Evolutionary conservation across 2,329 filamentous ascomycete genomes (phyloP), one percentile per base, ranked within the genome.

Genomic region (Metarhizium sp.): DNA sequence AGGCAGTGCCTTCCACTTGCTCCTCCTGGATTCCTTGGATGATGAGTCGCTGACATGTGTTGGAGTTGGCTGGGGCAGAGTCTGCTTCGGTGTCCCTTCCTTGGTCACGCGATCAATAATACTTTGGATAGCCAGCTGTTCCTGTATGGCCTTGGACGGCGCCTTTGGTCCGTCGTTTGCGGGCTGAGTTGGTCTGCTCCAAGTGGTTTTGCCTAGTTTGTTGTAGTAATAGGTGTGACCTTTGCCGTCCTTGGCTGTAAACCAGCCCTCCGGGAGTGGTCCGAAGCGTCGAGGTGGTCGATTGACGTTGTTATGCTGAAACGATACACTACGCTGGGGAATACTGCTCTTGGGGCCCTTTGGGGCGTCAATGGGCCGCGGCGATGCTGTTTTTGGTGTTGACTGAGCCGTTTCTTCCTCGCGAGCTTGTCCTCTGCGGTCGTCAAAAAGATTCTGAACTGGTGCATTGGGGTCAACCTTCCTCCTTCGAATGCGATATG

Each of bases 401-500:
- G 68, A 61, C 52, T 71, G 72, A 7, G 62, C 57, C 20, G 63
- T 58, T 52, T 76, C 74, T 30, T 71, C 69, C 45, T 77, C 74
- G 42, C 73, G 73, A 43, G 71, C 70, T 57, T 73, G 66, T 40
- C 63, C 69, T 55, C 87, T 85, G 55, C 87, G 87, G 63, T 82
- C 78, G 60, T 84, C 82, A 29, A 80, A 82, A 30, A 80, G 77
- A 61, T 82, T 82, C 34, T 79, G 75, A 48, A 76, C 63, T 18
- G 74, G 73, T 50, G 77, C 81, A 60, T 84, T 85, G 30, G 86
- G 85, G 66, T 92, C 90, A 56, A 88, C 74, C 74, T 95, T 95
- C 74, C 94, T 89, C 56, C 92, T 84, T 42, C 90, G 90, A 66
- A 99, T 99, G 57, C 94, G 86, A 71, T 97, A 99, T 6, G 85